Percentiles rank a stretch among this genome's conserved stretches.
Evolutionary conservation across 768 basidiomycete species (phyloP).

Genomic region (Mycena polygramma): DNA sequence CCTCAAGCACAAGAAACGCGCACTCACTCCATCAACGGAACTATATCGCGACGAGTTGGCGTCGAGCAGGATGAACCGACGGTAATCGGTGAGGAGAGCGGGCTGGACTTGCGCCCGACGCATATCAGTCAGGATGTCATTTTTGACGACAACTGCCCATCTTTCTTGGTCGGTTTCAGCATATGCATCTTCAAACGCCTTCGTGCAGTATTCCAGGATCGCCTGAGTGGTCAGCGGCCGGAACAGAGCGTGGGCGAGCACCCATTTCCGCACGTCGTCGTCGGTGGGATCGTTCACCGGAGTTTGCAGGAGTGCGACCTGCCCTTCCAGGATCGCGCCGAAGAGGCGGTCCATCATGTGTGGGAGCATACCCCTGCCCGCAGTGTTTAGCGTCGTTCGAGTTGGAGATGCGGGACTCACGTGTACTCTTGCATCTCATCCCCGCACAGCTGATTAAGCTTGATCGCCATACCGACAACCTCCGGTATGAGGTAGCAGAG

Average conservation of each 20-base stretch:
- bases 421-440: constrained; percentile 6
- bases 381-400: neutral
- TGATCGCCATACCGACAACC: constrained; percentile 22
- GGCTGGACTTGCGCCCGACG: constrained; percentile 28
- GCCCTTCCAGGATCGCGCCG: constrained; percentile 7
- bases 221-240: neutral
- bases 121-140: constrained; percentile 19
- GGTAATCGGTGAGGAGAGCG: neutral
- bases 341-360: constrained; percentile 1
- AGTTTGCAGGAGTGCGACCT: constrained; percentile 7
- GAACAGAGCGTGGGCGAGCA: neutral
- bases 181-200: constrained; percentile 6
- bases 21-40: constrained; percentile 2
- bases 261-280: neutral
- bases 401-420: neutral
- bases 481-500: constrained; percentile 23
- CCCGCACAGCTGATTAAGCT: constrained; percentile 7
- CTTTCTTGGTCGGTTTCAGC: neutral
- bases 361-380: constrained; percentile 1
- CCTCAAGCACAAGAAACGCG: neutral
- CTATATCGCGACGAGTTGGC: neutral
- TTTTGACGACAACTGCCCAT: neutral
- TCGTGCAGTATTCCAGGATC: constrained; percentile 5
- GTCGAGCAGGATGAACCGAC: constrained; percentile 22
- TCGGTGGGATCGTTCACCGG: neutral